phyloP scores from a whole-genome alignment of 495 filamentous ascomycete species.

The Aspergillus avenaceus region DNA sequence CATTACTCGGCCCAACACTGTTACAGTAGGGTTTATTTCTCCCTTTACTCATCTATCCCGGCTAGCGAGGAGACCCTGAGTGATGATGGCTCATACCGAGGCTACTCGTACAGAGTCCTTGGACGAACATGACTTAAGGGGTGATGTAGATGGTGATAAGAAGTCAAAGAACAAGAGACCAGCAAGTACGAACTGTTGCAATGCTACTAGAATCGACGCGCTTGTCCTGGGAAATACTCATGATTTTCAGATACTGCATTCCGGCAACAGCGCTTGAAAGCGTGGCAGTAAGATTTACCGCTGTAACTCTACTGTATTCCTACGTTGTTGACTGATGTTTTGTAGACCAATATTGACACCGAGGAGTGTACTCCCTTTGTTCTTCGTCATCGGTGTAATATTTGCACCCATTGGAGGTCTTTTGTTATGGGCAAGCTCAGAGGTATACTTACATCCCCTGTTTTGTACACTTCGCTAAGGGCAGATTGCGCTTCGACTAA shows the following conservation, averaged over 20 bases:
- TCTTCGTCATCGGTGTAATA: constrained; percentile 80
- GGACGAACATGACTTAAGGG: constrained; percentile 42
- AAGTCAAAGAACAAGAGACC: constrained; percentile 84
- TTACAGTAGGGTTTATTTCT: too few relatives aligned
- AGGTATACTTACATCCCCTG: constrained; percentile 40
- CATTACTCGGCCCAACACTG: too few relatives aligned
- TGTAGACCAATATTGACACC: constrained; percentile 84
- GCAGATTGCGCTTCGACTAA: constrained; percentile 28
- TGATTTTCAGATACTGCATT: constrained; percentile 73
- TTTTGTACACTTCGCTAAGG: neutral
- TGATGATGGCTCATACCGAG: constrained; percentile 47
- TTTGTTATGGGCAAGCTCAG: constrained; percentile 74
- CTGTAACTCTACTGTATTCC: too few relatives aligned
- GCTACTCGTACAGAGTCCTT: constrained; percentile 42
- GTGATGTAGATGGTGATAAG: constrained; percentile 51
- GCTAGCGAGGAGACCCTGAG: neutral
- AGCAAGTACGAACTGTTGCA: constrained; percentile 57
- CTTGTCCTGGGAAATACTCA: constrained; percentile 3
- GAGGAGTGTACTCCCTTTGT: constrained; percentile 85
- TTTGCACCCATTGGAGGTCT: constrained; percentile 86
- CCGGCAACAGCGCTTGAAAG: constrained; percentile 85
- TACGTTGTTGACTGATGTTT: neutral
- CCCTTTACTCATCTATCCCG: neutral
- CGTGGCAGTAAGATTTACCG: constrained; percentile 83
- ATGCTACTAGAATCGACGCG: neutral